Percentiles rank a stretch among this genome's conserved stretches.
Evolutionary conservation across 2,329 filamentous ascomycete species (phyloP).

Genomic region (Aspergillus tanneri): DNA sequence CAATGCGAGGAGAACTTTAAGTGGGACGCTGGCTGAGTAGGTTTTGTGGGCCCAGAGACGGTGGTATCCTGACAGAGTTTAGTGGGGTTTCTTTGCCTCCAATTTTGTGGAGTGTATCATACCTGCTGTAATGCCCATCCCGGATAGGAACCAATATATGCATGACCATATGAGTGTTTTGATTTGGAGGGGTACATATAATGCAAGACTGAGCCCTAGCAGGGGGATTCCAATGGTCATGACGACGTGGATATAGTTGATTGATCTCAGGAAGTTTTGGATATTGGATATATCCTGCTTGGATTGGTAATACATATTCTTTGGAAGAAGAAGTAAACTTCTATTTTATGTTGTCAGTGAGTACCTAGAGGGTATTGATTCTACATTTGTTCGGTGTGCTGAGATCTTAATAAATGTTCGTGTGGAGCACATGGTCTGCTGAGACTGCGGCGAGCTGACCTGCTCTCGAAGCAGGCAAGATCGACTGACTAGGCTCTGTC

Average conservation of each 20-base stretch:
- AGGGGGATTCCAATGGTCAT: constrained; percentile 7
- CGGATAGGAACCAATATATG: constrained; percentile 10
- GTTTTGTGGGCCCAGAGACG: constrained; percentile 18
- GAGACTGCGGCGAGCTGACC: no score
- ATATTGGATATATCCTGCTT: no score
- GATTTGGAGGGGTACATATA: constrained; percentile 6
- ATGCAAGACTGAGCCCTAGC: constrained; percentile 3
- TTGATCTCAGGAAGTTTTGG: no score
- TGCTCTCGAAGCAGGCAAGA: no score
- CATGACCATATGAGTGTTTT: constrained; percentile 8
- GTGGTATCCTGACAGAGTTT: constrained; percentile 59
- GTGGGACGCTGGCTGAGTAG: constrained; percentile 12
- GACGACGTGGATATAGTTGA: neutral
- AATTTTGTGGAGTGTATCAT: neutral
- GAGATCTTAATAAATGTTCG: no score
- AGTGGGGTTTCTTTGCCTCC: neutral
- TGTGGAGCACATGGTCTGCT: no score
- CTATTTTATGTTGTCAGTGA: no score
- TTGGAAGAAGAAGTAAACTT: no score
- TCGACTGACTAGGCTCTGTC: no score
- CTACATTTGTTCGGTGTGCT: no score
- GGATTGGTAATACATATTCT: no score
- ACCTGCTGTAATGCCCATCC: constrained; percentile 14
- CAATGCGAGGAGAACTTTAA: constrained; percentile 12
- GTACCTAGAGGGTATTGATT: no score